A percentile compares a stretch with the other conserved stretches of the same genome.
Conservation (phyloP, 75 land plant species). For the Azolla pinnata region DNA sequence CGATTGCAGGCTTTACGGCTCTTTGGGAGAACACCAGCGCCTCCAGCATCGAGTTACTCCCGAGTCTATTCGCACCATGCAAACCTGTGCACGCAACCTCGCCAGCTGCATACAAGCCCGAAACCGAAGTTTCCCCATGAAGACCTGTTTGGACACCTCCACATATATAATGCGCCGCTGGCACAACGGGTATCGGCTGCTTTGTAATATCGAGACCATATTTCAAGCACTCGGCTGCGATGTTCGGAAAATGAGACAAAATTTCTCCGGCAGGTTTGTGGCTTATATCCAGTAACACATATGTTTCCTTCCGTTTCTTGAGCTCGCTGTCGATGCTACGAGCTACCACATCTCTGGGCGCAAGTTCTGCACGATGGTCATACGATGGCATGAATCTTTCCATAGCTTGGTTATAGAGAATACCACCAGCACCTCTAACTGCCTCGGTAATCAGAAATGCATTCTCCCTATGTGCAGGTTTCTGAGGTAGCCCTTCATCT, state of each 20-base stretch:
- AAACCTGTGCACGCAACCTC: constrained; percentile 99
- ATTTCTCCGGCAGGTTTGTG: constrained; percentile 74
- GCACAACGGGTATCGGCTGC: constrained; percentile 90
- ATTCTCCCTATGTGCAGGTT: constrained; percentile 68
- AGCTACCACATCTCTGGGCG: constrained; percentile 95
- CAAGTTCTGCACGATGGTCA: constrained; percentile 88
- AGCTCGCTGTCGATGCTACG: constrained; percentile 95
- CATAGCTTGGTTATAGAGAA: constrained; percentile 82
- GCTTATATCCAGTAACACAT: constrained; percentile 88
- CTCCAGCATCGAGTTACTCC: constrained; percentile 97
- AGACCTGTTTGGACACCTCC: constrained; percentile 97
- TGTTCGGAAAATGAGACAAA: constrained; percentile 89
- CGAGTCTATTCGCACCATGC: constrained; percentile 95
- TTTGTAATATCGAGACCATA: constrained; percentile 84
- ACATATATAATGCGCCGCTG: constrained; percentile 99
- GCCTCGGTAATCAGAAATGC: constrained; percentile 97
- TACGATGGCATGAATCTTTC: constrained; percentile 94
- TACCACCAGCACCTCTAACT: constrained; percentile 91
- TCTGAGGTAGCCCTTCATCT: constrained; percentile 89
- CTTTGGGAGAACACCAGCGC: constrained; percentile 91
- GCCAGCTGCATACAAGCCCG: constrained; percentile 92
- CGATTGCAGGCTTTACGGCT: constrained; percentile 88
- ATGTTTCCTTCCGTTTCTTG: constrained; percentile 76
- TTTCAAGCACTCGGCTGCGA: constrained; percentile 80
- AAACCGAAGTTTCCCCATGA: constrained; percentile 77